Percentiles rank a stretch among this genome's conserved stretches.
These are phyloP conservation scores for Thalassia testudinum DNA, from an alignment of 116 monocot genomes.

Conservation along the genomic window DNA sequence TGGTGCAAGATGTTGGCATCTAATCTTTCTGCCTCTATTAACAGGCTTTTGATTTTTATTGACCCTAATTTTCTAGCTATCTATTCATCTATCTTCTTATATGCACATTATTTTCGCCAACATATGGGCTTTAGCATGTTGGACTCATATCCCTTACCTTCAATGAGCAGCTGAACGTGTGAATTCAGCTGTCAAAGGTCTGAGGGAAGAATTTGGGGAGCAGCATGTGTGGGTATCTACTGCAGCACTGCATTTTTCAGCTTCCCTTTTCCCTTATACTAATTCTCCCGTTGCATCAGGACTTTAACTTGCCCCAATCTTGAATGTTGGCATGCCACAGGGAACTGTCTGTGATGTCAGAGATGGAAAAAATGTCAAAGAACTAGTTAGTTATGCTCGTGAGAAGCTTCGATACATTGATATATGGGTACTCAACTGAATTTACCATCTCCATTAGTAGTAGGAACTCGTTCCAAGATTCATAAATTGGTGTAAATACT, in stretches of 20 bases:
- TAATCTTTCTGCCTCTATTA: too few species aligned
- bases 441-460: too few species aligned
- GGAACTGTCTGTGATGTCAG: slow-evolving; percentile 93
- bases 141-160: neutral
- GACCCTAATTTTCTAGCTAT: neutral
- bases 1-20: too few species aligned
- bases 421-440: slow-evolving; percentile 52
- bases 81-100: neutral
- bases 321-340: slow-evolving; percentile 9
- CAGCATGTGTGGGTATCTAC: slow-evolving; percentile 90
- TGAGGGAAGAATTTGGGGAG: slow-evolving; percentile 70
- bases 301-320: neutral
- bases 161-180: slow-evolving; percentile 63
- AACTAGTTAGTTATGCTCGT: slow-evolving; percentile 50
- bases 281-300: neutral
- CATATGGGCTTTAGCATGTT: neutral
- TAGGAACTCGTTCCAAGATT: too few species aligned
- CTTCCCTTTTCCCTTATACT: slow-evolving; percentile 1
- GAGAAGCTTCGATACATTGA: slow-evolving; percentile 69
- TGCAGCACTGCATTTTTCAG: slow-evolving; percentile 17
- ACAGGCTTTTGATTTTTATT: too few species aligned
- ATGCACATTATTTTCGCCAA: too few species aligned
- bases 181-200: slow-evolving; percentile 38
- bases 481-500: too few species aligned
- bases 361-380: slow-evolving; percentile 68